Base-by-base conservation (phyloP, 1,284 basidiomycete species). In the Porogramme epimiltina region DNA sequence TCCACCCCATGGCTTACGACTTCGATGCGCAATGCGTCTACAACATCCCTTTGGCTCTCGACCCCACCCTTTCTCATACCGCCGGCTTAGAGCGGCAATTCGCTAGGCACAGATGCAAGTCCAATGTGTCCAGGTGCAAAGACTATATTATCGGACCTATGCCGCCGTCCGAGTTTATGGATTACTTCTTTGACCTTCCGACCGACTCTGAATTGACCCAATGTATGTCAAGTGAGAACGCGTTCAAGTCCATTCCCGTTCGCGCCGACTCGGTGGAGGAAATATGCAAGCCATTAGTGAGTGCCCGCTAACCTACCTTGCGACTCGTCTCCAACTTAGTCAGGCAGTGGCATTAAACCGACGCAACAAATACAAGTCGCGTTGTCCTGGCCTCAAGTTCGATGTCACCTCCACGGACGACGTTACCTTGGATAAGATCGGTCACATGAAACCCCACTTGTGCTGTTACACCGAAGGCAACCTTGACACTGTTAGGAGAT, bases 301-400 rank as follows among this genome's bases (percentile, higher is more conserved):
- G 54, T 41, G 2, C 4, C 4, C 22, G 3, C 1, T 6, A 18
- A 4, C 2, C 1, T 2, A 9, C 9, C 5, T n/a, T 8, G 4
- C 22, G 16, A 19, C 3, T 22, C 11, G 16, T 46, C n/a, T 39
- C 13, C n/a, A 10, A 6, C n/a, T 6, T 37, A 16, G 34, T n/a
- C 9, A 48, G 46, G n/a, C 44, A 5, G 3, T 10, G 0, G 24
- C 53, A 1, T 33, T 58, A 3, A 55, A 53, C 18, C n/a, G 38
- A n/a, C 16, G 19, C 5, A 51, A 13, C 5, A 37, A 13, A 18
- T 6, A 41, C 40, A 52, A 51, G 20, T 38, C 42, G 0, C 45
- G 53, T 1, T 55, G 56, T 24, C 53, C 53, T 0, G 53, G 56
- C 3, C 51, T 55, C 23, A 18, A 43, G 11, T 58, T 58, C 41